Percentiles rank a stretch among this genome's conserved stretches.
These are phyloP conservation scores for Apophysomyces trapeziformis DNA, from an alignment of 371 early-diverging fungal genomes.

Conservation along the genomic window DNA sequence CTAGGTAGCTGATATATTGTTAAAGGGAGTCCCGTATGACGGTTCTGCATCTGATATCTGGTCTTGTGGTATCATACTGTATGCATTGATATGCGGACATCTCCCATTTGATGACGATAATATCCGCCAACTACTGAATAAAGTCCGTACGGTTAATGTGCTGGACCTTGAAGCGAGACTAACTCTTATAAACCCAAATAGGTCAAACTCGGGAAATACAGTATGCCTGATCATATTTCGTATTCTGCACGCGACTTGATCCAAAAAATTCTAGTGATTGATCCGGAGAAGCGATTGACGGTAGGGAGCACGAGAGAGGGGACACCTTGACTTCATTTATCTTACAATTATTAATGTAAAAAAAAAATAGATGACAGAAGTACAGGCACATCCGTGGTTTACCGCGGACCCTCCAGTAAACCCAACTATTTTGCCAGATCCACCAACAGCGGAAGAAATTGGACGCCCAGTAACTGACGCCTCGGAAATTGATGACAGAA, in stretches of 20 bases:
- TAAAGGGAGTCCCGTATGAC: conserved; percentile 77
- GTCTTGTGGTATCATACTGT: conserved; percentile 93
- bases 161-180: background rate
- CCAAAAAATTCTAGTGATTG: conserved; percentile 42
- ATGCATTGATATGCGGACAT: conserved; percentile 85
- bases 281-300: conserved; percentile 45
- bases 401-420: conserved; percentile 35
- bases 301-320: conserved; percentile 29
- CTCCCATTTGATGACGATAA: conserved; percentile 96
- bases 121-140: conserved; percentile 73
- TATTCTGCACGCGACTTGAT: conserved; percentile 65
- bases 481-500: conserved; percentile 48
- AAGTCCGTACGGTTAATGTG: conserved; percentile 39
- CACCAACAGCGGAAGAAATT: conserved; percentile 44
- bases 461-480: conserved; percentile 37
- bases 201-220: conserved; percentile 61
- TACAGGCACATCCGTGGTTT: conserved; percentile 53
- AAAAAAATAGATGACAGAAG: conserved; percentile 42
- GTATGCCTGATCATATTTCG: conserved; percentile 70
- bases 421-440: conserved; percentile 41
- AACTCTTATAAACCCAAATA: conserved; percentile 25
- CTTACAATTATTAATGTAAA: too few relatives aligned
- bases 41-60: conserved; percentile 91
- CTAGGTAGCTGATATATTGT: background rate
- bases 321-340: too few relatives aligned